Evolutionary conservation across 1,284 basidiomycete species (phyloP), one percentile per base, ranked within the genome.

Genomic region (Mrakiaceae sp.): DNA sequence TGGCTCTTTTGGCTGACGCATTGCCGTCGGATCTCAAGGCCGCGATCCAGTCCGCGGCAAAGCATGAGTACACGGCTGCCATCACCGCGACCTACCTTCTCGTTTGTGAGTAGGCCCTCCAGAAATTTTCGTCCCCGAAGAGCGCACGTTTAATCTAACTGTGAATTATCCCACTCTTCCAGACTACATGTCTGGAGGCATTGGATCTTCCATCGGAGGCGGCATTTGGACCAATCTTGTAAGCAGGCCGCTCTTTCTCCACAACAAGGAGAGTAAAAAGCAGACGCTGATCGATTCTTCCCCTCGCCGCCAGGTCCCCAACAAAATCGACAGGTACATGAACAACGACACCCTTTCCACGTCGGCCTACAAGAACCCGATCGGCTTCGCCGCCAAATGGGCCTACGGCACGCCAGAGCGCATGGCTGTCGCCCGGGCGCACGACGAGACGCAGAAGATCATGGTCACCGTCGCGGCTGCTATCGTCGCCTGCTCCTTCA

Each of bases 121-220:
- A 75, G 58, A 76, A 73, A 3, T 74, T 74, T 6, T 70, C 69
- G 5, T 75, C 70, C 64, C 61, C n/a, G n/a, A n/a, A n/a, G n/a
- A n/a, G n/a, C n/a, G n/a, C n/a, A n/a, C n/a, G n/a, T n/a, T n/a
- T n/a, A n/a, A n/a, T n/a, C n/a, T n/a, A n/a, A n/a, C n/a, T n/a
- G n/a, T n/a, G n/a, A n/a, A n/a, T n/a, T n/a, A n/a, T n/a, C n/a
- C n/a, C n/a, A n/a, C n/a, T n/a, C n/a, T 76, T n/a, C n/a, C n/a
- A n/a, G 75, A 72, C 70, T 76, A 76, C 70, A 68, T 76, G 14
- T 64, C 72, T 0, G 69, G 71, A 14, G 76, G 74, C 46, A 72
- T 77, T 64, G 76, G 76, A 0, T 67, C 70, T 0, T 72, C 74
- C 12, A 75, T 76, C 58, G 72, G 74, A 5, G 76, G 76, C 12